Conservation (phyloP, 257 asterid species). For the Nicotiana paniculata region DNA sequence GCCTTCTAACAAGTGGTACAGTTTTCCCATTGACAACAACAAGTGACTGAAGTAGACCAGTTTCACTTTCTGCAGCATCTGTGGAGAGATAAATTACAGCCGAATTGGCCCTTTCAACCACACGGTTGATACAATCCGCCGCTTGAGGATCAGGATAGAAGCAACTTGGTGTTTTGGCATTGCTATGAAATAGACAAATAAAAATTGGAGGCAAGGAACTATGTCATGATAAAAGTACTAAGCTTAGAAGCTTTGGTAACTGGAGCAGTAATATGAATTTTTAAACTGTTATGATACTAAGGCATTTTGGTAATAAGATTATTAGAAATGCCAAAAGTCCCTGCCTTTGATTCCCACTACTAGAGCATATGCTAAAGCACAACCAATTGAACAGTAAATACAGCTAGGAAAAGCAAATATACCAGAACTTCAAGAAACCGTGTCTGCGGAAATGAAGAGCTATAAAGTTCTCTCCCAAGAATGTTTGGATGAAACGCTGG, state of each 20-base stretch:
- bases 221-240: neutral
- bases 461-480: conserved; percentile 71
- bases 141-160: conserved; percentile 96
- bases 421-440: conserved; percentile 99
- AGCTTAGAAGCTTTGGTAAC: neutral
- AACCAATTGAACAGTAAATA: neutral
- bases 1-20: conserved; percentile 88
- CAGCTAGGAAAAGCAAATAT: conserved; percentile 12
- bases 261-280: neutral
- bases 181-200: conserved; percentile 44
- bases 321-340: neutral
- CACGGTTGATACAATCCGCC: conserved; percentile 84
- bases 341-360: neutral
- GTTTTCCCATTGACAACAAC: conserved; percentile 56
- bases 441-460: conserved; percentile 97
- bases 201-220: conserved; percentile 2
- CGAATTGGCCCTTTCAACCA: conserved; percentile 57
- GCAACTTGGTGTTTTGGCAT: conserved; percentile 80
- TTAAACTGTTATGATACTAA: neutral
- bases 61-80: conserved; percentile 95
- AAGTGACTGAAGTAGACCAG: conserved; percentile 81
- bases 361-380: neutral
- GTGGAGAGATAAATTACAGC: conserved; percentile 90
- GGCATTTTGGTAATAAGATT: neutral
- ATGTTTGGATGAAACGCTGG: conserved; percentile 89